Conservation (phyloP, 2,329 filamentous ascomycete genomes). For the Mollisiaceae sp. region DNA sequence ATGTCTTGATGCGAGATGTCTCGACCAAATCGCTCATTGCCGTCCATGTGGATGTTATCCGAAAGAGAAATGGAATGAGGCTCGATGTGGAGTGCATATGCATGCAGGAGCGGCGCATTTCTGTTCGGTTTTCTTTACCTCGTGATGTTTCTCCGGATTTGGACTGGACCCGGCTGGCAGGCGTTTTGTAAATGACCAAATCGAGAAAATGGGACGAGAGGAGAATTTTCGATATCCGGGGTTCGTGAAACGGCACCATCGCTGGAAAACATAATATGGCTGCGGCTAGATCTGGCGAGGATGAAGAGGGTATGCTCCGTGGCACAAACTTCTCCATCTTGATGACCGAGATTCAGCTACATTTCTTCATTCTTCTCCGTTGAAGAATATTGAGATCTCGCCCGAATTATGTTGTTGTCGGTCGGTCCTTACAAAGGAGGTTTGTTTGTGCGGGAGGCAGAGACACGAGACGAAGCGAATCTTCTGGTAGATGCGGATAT, state of each 20-base stretch:
- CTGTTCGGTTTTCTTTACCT: background rate
- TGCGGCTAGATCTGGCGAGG: background rate
- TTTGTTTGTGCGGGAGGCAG: background rate
- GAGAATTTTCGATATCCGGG: slow-evolving; percentile 2
- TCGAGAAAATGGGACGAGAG: background rate
- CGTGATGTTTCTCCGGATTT: background rate
- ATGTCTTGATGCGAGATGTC: background rate
- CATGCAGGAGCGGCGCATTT: background rate
- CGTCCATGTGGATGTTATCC: too few species aligned
- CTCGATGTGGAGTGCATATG: background rate
- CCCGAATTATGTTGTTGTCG: background rate
- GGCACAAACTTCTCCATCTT: background rate
- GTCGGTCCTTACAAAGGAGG: background rate
- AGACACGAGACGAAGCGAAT: too few species aligned
- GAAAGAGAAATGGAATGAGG: background rate
- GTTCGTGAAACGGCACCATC: background rate
- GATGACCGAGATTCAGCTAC: background rate
- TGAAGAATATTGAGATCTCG: too few species aligned
- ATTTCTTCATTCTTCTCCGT: background rate
- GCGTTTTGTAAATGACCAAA: background rate
- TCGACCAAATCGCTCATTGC: background rate
- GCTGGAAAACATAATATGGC: background rate
- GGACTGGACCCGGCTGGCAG: background rate
- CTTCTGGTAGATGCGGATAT: background rate
- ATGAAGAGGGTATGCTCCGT: slow-evolving; percentile 2